Percentiles rank a stretch among this genome's conserved stretches.
Conservation (phyloP, 495 filamentous ascomycete genomes). For the Aspergillus egyptiacus region DNA sequence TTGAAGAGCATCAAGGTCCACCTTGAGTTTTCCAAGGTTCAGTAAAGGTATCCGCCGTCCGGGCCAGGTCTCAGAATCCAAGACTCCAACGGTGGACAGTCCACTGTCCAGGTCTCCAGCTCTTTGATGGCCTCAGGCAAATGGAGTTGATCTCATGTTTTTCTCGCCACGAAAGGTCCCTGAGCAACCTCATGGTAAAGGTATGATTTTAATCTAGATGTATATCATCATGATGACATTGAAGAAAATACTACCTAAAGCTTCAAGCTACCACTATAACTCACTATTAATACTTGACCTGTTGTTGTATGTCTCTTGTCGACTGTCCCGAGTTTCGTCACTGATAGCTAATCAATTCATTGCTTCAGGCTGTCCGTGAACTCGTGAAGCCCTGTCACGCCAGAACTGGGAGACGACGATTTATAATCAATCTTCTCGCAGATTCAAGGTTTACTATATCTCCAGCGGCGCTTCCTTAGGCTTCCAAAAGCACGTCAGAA, state of each 20-base stretch:
- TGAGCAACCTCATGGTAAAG: not conserved
- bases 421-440: conserved; percentile 6
- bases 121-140: too few species aligned
- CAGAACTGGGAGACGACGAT: not conserved
- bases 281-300: not conserved
- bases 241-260: not conserved
- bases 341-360: conserved; percentile 1
- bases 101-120: too few species aligned
- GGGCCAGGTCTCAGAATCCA: too few species aligned
- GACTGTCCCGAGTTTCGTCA: not conserved
- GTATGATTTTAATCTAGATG: too few species aligned
- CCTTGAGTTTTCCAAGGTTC: too few species aligned
- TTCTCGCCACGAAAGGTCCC: not conserved
- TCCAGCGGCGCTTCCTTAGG: conserved; percentile 9
- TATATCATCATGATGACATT: not conserved
- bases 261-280: too few species aligned
- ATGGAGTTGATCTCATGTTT: not conserved
- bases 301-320: not conserved
- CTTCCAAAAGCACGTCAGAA: conserved; percentile 12
- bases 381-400: not conserved
- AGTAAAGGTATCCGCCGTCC: too few species aligned
- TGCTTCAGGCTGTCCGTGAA: not conserved
- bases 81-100: too few species aligned
- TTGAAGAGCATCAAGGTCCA: too few species aligned
- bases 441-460: not conserved